These are phyloP conservation scores for Fragosphaeria purpurea DNA, from an alignment of 2,329 filamentous ascomycete genomes.

Conservation along the genomic window DNA sequence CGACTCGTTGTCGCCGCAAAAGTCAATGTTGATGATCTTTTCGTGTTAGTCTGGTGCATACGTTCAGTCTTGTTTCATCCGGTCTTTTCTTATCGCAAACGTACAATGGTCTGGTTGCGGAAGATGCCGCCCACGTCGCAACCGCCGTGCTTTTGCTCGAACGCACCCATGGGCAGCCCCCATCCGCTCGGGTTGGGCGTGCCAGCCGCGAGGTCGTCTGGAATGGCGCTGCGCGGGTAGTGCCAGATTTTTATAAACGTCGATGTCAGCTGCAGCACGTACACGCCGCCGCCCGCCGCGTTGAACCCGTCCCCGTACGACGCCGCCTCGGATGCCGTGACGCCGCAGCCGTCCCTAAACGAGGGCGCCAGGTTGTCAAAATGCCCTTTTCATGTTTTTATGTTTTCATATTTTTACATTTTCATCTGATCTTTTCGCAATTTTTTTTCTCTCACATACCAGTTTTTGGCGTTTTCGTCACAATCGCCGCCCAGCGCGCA, in stretches of 20 bases:
- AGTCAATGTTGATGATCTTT: slow-evolving; percentile 19
- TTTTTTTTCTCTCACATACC: slow-evolving; percentile 2
- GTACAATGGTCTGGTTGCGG: slow-evolving; percentile 43
- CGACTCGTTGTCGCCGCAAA: slow-evolving; percentile 18
- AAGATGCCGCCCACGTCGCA: slow-evolving; percentile 50
- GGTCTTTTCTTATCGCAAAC: slow-evolving; percentile 5
- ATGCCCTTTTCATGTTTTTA: too few relatives aligned
- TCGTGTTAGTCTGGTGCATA: background rate
- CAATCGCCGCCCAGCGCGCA: slow-evolving; percentile 15
- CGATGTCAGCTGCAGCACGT: slow-evolving; percentile 29
- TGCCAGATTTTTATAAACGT: slow-evolving; percentile 36
- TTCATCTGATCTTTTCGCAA: too few relatives aligned
- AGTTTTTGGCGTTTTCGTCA: slow-evolving; percentile 10
- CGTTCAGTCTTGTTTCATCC: too few relatives aligned
- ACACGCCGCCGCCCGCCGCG: slow-evolving; percentile 31
- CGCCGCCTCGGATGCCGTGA: slow-evolving; percentile 7
- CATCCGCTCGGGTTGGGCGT: slow-evolving; percentile 30
- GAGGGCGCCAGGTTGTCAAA: background rate
- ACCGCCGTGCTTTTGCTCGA: slow-evolving; percentile 16
- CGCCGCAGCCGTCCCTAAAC: slow-evolving; percentile 14
- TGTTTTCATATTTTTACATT: too few relatives aligned
- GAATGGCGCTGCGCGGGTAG: slow-evolving; percentile 28
- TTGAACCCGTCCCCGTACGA: slow-evolving; percentile 42
- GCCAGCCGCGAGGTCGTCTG: slow-evolving; percentile 27
- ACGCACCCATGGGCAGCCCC: slow-evolving; percentile 29